Evolutionary conservation across 1,284 basidiomycete genomes (phyloP), one percentile per base, ranked within the genome.

Genomic region (Fomitopsis schrenkii): DNA sequence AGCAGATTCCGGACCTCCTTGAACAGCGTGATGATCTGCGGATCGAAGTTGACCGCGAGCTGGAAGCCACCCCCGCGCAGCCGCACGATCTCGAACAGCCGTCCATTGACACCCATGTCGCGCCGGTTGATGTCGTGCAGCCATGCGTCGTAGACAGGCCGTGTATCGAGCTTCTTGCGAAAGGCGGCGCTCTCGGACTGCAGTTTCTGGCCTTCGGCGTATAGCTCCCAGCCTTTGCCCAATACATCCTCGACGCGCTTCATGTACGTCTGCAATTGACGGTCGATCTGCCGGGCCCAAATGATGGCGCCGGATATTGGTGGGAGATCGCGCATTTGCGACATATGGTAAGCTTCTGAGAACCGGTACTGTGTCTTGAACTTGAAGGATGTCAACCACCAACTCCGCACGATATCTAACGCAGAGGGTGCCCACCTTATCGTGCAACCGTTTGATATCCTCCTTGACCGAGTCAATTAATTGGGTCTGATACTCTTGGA

Each of bases 211-310:
- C 97, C 97, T 70, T 99, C 97, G n/a, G 97, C 95, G 68, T 99
- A 99, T 64, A 95, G 87, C 74, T 98, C 96, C 97, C 97, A 99
- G 7, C 95, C 96, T 75, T 95, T 95, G 9, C 97, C 97, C 12
- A 99, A 88, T 2, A 99, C 97, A 73, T 98, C 97, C 73, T 98
- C 96, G 58, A 99, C 97, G n/a, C 96, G 93, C 75, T 96, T 97
- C 95, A 99, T 98, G 79, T 98, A 98, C 2, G 94, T 90, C 66
- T 93, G 83, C 14, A 99, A 86, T 74, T 99, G 97, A 7, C 95
- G 88, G 72, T 98, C 97, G 67, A 99, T 99, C 79, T 99, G 97
- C 9, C 92, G 86, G 0, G 97, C 97, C 97, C 97, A 99, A 70
- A 98, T 94, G 75, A 99, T 97, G 15, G 97, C 94, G 33, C 96